Percentiles rank a stretch among this genome's conserved stretches.
These are phyloP conservation scores for Geranium rotundifolium DNA, from an alignment of 345 rosid species.

Conservation along the genomic window DNA sequence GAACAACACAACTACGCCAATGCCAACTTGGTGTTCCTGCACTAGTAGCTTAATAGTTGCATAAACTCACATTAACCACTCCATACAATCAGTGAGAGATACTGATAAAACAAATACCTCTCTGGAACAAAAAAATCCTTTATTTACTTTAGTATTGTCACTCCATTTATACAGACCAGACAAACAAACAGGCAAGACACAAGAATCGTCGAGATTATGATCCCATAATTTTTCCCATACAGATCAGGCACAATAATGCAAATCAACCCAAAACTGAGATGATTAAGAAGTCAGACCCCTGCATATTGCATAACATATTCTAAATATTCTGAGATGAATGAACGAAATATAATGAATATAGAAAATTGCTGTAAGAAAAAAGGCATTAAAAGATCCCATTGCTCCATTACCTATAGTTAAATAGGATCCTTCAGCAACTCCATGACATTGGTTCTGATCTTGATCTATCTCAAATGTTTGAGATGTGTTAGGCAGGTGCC, in stretches of 20 bases:
- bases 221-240: not conserved
- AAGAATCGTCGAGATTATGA: not conserved
- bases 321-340: too few relatives aligned
- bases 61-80: not conserved
- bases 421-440: slow-evolving; percentile 3
- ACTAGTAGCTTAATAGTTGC: not conserved
- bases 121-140: too few relatives aligned
- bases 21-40: not conserved
- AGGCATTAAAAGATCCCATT: not conserved
- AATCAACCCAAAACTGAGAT: not conserved
- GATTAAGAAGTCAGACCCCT: not conserved
- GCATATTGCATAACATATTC: not conserved
- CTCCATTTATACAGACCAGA: not conserved
- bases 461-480: slow-evolving; percentile 12
- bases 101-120: too few relatives aligned
- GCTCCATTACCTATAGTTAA: slow-evolving; percentile 8
- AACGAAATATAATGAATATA: not conserved
- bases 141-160: not conserved
- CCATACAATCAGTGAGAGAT: not conserved
- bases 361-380: not conserved
- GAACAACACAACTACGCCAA: not conserved
- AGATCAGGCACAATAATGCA: not conserved
- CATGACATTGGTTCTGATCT: slow-evolving; percentile 3
- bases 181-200: not conserved
- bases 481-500: slow-evolving; percentile 2